Evolutionary conservation across 768 basidiomycete species (phyloP).

Genomic region (Pulveroboletus sp.): DNA sequence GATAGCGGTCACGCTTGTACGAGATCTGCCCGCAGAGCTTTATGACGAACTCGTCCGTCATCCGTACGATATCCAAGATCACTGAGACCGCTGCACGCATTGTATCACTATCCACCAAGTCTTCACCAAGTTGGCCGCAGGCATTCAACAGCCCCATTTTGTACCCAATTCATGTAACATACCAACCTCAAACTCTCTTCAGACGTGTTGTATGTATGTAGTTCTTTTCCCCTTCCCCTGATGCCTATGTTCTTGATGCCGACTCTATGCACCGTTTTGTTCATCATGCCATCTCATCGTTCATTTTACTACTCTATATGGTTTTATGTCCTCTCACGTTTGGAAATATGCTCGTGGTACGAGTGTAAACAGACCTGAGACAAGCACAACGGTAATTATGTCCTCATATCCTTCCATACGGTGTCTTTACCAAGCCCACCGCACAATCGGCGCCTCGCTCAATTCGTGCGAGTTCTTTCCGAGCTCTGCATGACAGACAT

Average conservation of each 20-base stretch:
- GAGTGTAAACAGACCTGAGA: neutral
- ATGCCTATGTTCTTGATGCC: neutral
- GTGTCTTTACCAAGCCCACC: constrained; percentile 17
- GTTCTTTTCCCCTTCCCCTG: neutral
- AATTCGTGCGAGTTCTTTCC: constrained; percentile 30
- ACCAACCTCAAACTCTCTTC: constrained; percentile 3
- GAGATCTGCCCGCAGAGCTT: constrained; percentile 81
- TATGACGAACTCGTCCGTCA: constrained; percentile 89
- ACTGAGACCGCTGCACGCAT: no score
- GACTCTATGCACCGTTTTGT: neutral
- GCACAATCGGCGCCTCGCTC: constrained; percentile 28
- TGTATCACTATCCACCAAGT: neutral
- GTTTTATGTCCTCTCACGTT: neutral
- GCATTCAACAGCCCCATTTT: constrained; percentile 8
- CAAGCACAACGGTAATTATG: constrained; percentile 3
- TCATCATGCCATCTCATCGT: neutral
- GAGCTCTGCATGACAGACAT: constrained; percentile 23
- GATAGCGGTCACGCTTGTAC: constrained; percentile 90
- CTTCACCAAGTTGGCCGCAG: constrained; percentile 10
- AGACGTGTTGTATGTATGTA: constrained; percentile 20
- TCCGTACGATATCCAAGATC: constrained; percentile 56
- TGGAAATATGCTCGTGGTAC: neutral
- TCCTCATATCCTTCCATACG: constrained; percentile 16
- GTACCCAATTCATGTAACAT: constrained; percentile 25
- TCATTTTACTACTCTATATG: neutral